Evolutionary conservation across 768 basidiomycete genomes (phyloP).

Genomic region (Clathrus columnatus): DNA sequence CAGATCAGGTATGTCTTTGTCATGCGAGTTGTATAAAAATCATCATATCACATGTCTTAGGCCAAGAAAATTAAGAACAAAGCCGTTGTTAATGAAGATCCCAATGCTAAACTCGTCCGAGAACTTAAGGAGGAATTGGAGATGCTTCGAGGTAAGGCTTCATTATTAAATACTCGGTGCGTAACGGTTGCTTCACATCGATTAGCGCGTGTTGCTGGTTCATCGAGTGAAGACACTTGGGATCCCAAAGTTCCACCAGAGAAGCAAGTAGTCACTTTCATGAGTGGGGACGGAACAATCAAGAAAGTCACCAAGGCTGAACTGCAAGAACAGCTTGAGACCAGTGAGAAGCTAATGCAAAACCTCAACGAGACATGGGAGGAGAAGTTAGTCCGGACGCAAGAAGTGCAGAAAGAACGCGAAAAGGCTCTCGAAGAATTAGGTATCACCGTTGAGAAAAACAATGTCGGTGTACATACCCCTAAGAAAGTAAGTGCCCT

Average conservation of each 20-base stretch:
- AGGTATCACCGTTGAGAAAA: slow-evolving; percentile 96
- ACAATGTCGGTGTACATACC: slow-evolving; percentile 92
- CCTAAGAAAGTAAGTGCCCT: slow-evolving; percentile 80
- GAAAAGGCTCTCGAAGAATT: slow-evolving; percentile 97
- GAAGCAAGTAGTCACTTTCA: slow-evolving; percentile 91
- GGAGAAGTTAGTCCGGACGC: slow-evolving; percentile 82
- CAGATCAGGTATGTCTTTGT: slow-evolving; percentile 53
- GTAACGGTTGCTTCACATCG: slow-evolving; percentile 7
- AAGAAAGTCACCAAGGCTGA: slow-evolving; percentile 97
- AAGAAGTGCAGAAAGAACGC: slow-evolving; percentile 92
- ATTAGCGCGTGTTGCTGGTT: slow-evolving; percentile 65
- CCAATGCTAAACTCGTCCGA: slow-evolving; percentile 95
- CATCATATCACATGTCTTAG: slow-evolving; percentile 14
- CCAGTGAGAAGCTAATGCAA: slow-evolving; percentile 92
- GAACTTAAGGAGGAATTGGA: slow-evolving; percentile 99
- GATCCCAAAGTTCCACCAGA: slow-evolving; percentile 87
- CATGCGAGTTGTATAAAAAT: neutral
- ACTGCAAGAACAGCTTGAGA: slow-evolving; percentile 92
- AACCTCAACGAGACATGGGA: slow-evolving; percentile 95
- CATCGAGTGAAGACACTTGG: slow-evolving; percentile 62
- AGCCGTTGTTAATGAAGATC: slow-evolving; percentile 98
- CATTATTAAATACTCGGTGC: too few relatives aligned
- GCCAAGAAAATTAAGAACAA: slow-evolving; percentile 99
- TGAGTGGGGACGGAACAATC: slow-evolving; percentile 86
- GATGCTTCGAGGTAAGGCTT: slow-evolving; percentile 64